phyloP scores from a whole-genome alignment of 257 asterid genomes.

The Solanum etuberosum region DNA sequence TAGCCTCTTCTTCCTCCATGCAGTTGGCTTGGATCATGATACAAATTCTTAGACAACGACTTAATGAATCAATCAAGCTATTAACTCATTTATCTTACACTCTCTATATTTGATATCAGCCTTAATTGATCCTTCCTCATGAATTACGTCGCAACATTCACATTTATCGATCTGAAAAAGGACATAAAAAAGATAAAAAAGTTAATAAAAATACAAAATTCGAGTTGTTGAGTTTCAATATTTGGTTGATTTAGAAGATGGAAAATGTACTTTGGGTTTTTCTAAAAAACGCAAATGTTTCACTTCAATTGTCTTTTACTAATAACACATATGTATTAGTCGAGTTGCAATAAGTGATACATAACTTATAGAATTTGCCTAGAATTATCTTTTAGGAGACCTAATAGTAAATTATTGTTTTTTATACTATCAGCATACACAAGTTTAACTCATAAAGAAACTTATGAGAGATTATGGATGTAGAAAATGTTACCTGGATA shows the following conservation, averaged over 20 bases:
- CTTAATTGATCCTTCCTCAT: not conserved
- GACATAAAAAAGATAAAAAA: not conserved
- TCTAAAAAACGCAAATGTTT: too few species aligned
- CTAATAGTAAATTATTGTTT: not conserved
- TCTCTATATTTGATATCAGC: constrained; percentile 7
- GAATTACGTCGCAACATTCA: constrained; percentile 19
- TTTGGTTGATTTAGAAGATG: too few species aligned
- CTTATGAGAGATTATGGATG: not conserved
- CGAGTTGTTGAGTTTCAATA: too few species aligned
- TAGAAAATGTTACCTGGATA: not conserved
- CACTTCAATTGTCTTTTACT: not conserved
- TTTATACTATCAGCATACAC: too few species aligned
- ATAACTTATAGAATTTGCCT: not conserved
- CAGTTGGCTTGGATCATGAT: not conserved
- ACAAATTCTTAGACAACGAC: not conserved
- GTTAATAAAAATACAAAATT: not conserved
- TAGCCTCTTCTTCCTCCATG: not conserved
- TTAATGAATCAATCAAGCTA: constrained; percentile 3
- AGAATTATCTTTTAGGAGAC: not conserved
- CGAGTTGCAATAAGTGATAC: not conserved
- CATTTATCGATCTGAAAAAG: constrained; percentile 11
- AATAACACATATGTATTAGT: not conserved
- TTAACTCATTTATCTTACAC: constrained; percentile 15
- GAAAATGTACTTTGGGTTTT: too few species aligned
- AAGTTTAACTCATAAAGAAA: too few species aligned